Evolutionary conservation across 1,284 basidiomycete species (phyloP).

Genomic region (Fomitopsis betulina): DNA sequence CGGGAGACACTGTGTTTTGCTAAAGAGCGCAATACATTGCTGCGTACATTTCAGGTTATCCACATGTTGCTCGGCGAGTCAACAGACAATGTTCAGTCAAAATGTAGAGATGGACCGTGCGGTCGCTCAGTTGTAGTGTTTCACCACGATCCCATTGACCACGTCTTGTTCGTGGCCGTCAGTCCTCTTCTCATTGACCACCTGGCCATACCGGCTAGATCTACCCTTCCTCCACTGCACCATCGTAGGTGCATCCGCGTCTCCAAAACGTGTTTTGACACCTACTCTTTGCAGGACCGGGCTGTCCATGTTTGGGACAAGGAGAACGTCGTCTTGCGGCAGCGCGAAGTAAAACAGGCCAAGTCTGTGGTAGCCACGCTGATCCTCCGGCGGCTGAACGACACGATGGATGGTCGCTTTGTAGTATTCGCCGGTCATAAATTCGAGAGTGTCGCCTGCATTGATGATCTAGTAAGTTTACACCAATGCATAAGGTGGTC

Average conservation of each 20-base stretch:
- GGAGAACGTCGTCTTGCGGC: constrained; percentile 25
- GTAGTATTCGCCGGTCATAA: constrained; percentile 48
- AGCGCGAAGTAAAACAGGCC: constrained; percentile 48
- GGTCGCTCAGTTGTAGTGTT: constrained; percentile 31
- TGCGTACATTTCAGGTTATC: no score
- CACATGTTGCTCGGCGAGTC: no score
- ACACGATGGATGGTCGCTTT: constrained; percentile 35
- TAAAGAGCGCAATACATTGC: no score
- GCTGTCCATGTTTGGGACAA: constrained; percentile 35
- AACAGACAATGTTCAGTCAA: no score
- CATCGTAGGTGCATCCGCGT: constrained; percentile 31
- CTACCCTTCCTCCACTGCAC: constrained; percentile 33
- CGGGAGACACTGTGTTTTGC: no score
- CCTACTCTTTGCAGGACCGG: constrained; percentile 33
- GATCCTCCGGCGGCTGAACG: constrained; percentile 42
- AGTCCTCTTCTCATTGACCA: constrained; percentile 26
- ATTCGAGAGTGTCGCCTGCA: constrained; percentile 53
- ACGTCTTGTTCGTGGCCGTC: constrained; percentile 40
- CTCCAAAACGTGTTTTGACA: constrained; percentile 25
- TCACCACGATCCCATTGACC: constrained; percentile 38
- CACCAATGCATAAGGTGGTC: neutral
- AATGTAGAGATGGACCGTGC: no score
- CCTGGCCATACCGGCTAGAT: constrained; percentile 30
- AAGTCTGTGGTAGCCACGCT: constrained; percentile 41
- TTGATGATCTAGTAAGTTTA: constrained; percentile 40